Evolutionary conservation across 2,329 filamentous ascomycete species (phyloP).

Genomic region (Aspergillus neotritici): DNA sequence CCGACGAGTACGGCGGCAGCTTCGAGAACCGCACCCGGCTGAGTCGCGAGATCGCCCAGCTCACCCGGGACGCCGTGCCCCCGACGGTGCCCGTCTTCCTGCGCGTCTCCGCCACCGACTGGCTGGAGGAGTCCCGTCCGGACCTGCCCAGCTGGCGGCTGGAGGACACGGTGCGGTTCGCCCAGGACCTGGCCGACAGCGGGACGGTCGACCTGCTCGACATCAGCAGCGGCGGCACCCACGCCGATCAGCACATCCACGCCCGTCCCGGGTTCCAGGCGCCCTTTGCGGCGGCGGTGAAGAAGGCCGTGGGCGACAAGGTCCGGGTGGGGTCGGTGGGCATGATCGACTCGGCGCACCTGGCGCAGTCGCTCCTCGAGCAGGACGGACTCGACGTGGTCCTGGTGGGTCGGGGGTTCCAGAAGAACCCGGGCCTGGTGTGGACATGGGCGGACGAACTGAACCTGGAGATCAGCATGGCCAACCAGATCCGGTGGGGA

Average conservation of each 20-base stretch:
- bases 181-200: slow-evolving; percentile 59
- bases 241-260: slow-evolving; percentile 42
- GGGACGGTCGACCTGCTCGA: slow-evolving; percentile 76
- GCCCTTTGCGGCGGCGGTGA: slow-evolving; percentile 65
- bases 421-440: slow-evolving; percentile 75
- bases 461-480: slow-evolving; percentile 63
- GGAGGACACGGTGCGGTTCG: slow-evolving; percentile 59
- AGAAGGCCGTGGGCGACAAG: slow-evolving; percentile 65
- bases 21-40: slow-evolving; percentile 63
- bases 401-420: slow-evolving; percentile 67
- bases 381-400: slow-evolving; percentile 58
- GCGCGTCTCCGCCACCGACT: slow-evolving; percentile 69
- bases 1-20: slow-evolving; percentile 49
- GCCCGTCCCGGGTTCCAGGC: slow-evolving; percentile 65
- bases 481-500: slow-evolving; percentile 62
- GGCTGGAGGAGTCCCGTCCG: slow-evolving; percentile 58
- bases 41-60: slow-evolving; percentile 60
- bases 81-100: slow-evolving; percentile 65
- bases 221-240: slow-evolving; percentile 70
- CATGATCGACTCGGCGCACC: slow-evolving; percentile 61
- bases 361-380: slow-evolving; percentile 59
- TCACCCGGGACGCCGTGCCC: slow-evolving; percentile 58
- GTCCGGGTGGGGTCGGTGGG: slow-evolving; percentile 71
- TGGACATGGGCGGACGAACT: slow-evolving; percentile 68
- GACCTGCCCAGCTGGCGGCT: slow-evolving; percentile 59